Percentiles rank a stretch among this genome's conserved stretches.
These are phyloP conservation scores for Phytophthora meadii DNA, from an alignment of 352 stramenopile species.

Conservation along the genomic window DNA sequence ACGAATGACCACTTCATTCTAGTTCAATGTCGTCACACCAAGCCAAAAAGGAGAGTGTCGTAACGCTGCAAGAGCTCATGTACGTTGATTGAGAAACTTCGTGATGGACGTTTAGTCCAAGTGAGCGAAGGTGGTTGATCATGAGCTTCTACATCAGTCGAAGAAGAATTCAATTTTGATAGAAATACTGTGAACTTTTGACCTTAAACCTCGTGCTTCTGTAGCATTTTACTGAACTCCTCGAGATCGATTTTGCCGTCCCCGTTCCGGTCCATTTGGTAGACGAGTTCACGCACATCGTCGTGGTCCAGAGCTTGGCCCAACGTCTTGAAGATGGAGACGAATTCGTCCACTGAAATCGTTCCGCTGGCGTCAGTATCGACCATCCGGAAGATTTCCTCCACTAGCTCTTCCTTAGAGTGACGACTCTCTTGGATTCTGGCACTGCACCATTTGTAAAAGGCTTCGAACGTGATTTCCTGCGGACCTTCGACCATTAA, in stretches of 20 bases:
- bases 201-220: constrained; percentile 72
- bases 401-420: constrained; percentile 65
- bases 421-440: constrained; percentile 63
- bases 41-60: constrained; percentile 39
- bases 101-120: constrained; percentile 10
- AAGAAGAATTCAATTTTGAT: constrained; percentile 2
- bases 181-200: background rate
- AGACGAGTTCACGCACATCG: constrained; percentile 76
- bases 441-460: constrained; percentile 76
- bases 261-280: constrained; percentile 78
- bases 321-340: constrained; percentile 73
- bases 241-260: constrained; percentile 80
- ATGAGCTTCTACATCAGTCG: constrained; percentile 14
- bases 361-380: constrained; percentile 63
- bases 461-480: constrained; percentile 73
- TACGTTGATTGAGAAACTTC: constrained; percentile 30
- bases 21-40: constrained; percentile 2
- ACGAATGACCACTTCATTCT: constrained; percentile 25
- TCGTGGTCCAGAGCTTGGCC: constrained; percentile 76
- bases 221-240: constrained; percentile 76
- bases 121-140: background rate
- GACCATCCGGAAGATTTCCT: constrained; percentile 81
- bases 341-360: constrained; percentile 81
- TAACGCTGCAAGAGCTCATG: constrained; percentile 17
- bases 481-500: constrained; percentile 30